A percentile compares a stretch with the other conserved stretches of the same genome.
Evolutionary conservation across 192 early-diverging fungal genomes (phyloP).

Genomic region (Gigaspora rosea): DNA sequence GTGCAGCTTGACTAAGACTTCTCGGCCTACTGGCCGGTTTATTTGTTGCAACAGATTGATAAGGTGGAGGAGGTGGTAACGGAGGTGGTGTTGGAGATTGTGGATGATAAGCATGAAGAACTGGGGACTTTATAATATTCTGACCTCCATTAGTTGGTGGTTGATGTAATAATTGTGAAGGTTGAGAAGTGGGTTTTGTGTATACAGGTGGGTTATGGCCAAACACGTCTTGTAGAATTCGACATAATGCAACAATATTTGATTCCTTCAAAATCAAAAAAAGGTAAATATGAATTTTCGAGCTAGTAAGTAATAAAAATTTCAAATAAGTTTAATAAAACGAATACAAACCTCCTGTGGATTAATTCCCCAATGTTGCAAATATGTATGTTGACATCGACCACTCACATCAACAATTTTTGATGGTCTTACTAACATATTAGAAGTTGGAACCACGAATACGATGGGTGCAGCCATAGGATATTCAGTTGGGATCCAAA

Average conservation of each 20-base stretch:
- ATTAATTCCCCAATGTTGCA: conserved; percentile 70
- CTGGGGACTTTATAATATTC: too few relatives aligned
- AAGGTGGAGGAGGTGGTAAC: too few relatives aligned
- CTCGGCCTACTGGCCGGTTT: too few relatives aligned
- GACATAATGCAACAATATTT: conserved; percentile 58
- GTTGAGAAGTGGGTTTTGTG: conserved; percentile 47
- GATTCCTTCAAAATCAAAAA: conserved; percentile 26
- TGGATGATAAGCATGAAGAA: too few relatives aligned
- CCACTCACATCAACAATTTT: conserved; percentile 86
- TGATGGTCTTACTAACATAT: conserved; percentile 81
- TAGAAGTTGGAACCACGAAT: conserved; percentile 85
- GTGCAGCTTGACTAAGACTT: too few relatives aligned
- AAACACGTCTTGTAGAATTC: conserved; percentile 73
- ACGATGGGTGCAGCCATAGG: conserved; percentile 78
- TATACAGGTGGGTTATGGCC: conserved; percentile 78
- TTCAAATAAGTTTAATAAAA: conserved; percentile 42
- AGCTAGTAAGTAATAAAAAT: conserved; percentile 17
- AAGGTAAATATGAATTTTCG: background rate
- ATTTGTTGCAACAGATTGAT: too few relatives aligned
- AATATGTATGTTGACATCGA: conserved; percentile 80
- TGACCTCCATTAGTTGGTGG: background rate
- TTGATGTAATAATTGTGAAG: conserved; percentile 29
- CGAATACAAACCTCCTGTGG: conserved; percentile 33
- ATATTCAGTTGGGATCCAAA: conserved; percentile 86
- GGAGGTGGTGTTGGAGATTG: too few relatives aligned